Evolutionary conservation across 1,139 yeast genomes (phyloP), one percentile per base, ranked within the genome.

Genomic region (Meyerozyma carpophila): DNA sequence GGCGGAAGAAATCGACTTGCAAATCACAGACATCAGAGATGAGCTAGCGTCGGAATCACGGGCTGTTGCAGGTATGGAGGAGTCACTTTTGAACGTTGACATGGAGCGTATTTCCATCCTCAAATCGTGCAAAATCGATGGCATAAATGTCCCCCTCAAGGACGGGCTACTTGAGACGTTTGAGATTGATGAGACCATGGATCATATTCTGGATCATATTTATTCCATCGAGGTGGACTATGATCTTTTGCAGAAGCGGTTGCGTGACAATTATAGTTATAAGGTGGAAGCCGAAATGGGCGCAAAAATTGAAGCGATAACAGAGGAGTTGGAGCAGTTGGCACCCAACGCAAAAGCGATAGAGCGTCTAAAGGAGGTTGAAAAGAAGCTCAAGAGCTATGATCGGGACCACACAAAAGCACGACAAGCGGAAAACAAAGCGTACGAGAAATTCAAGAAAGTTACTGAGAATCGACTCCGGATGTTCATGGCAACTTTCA

Each of bases 291-390:
- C 74, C 1, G 75, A 84, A 40, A 70, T 81, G 4, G 76, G 57
- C 20, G 73, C 61, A 2, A 57, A 56, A 37, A 56, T 70, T 10
- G 63, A 62, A 34, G 55, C 54, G 8, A 59, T 66, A 1, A 54
- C 59, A 11, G 68, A 77, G 28, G 80, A 75, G 32, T 64, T 91
- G 43, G 84, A 80, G 40, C 66, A 67, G 41, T 68, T 88, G 55
- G 81, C 89, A 21, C 96, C 96, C 13, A 90, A 90, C 59, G 73
- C 82, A 25, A 84, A 85, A 52, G 96, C 97, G 0, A 69, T 77
- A 25, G 95, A 87, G 48, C 76, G 96, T 55, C 72, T 88, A 43
- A 75, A 70, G 39, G 93, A 85, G 45, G 88, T 86, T 5, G 84
- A 84, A 51, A 66, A 63, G 4, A 80, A 81, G 50, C 71, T 85